Evolutionary conservation across 2,329 filamentous ascomycete species (phyloP), one percentile per base, ranked within the genome.

Genomic region (Aspergillus arachidicola): DNA sequence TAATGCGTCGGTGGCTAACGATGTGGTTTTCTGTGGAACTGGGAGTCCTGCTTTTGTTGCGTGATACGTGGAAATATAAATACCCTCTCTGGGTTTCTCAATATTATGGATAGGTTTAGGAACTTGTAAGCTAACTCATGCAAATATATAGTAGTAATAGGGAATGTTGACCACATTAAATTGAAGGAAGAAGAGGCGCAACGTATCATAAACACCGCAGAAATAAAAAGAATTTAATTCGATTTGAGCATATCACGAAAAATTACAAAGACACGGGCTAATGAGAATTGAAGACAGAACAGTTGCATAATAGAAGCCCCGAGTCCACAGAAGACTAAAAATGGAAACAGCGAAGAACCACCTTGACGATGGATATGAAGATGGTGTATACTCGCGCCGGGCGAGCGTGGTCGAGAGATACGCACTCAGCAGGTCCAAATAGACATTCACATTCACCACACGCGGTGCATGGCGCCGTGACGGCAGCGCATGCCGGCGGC

Each of bases 401-500:
- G 60, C 60, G 56, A 58, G 38, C 26, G n/a, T 50, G 26, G 10
- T 11, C 19, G 11, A 57, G 43, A 9, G 6, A 23, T 36, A 32
- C 16, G 32, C 28, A 26, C 45, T 14, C 3, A 16, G 12, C 12
- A 38, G 21, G 26, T 53, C 3, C 50, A 2, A 19, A 53, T 21
- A 53, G 28, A 34, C 4, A 28, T 10, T 53, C 50, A 34, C 3
- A 5, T 32, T 36, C 50, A 34, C 46, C 32, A 19, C 11, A 2
- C 16, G 45, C 34, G 61, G 21, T 68, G 73, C 71, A 62, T 64
- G 30, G 26, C 64, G 11, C 76, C 76, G 12, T 71, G 61, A 1
- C 63, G 63, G 64, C 78, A 80, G 12, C 60, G 58, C 34, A 74
- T 80, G 7, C 78, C 78, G 4, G 73, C 63, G 30, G 78, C 76